A percentile compares a stretch with the other conserved stretches of the same genome.
Conservation (phyloP, 2,329 filamentous ascomycete species). For the Capronia epimyces region DNA sequence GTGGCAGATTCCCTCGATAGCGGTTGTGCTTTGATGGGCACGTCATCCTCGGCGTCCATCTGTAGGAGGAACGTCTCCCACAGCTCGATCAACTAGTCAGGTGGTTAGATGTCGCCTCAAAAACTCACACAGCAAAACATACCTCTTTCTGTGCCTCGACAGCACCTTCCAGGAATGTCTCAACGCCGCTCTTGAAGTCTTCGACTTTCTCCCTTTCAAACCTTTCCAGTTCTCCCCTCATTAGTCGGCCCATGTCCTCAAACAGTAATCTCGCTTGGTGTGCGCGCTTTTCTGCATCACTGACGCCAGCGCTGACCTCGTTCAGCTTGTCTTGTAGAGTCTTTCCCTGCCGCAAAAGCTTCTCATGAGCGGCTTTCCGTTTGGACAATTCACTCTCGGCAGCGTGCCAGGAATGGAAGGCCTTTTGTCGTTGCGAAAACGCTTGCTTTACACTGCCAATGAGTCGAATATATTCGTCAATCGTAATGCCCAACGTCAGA, state of each 20-base stretch:
- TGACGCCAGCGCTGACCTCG: constrained; percentile 86
- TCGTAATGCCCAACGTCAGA: constrained; percentile 90
- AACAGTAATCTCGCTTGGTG: constrained; percentile 86
- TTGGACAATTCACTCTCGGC: constrained; percentile 89
- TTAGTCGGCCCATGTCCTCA: constrained; percentile 92
- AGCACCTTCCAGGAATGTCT: constrained; percentile 94
- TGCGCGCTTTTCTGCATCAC: constrained; percentile 88
- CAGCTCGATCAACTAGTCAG: constrained; percentile 71
- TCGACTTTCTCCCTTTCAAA: constrained; percentile 98
- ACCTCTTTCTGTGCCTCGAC: constrained; percentile 99
- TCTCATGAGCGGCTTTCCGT: constrained; percentile 82
- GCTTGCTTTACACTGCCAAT: constrained; percentile 94
- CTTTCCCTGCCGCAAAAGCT: constrained; percentile 88
- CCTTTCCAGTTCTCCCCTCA: constrained; percentile 83
- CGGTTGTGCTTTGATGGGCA: constrained; percentile 26
- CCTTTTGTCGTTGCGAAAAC: constrained; percentile 87
- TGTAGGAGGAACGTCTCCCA: constrained; percentile 99
- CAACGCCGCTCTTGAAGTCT: constrained; percentile 96
- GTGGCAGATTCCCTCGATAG: constrained; percentile 1
- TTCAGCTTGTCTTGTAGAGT: constrained; percentile 93
- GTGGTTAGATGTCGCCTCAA: constrained; percentile 27
- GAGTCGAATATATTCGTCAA: constrained; percentile 95
- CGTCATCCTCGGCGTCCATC: constrained; percentile 79
- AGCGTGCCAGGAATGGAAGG: constrained; percentile 87
- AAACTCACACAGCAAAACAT: constrained; percentile 33